These are phyloP conservation scores for Solanum clarkiae DNA, from an alignment of 257 asterid genomes.

Conservation along the genomic window DNA sequence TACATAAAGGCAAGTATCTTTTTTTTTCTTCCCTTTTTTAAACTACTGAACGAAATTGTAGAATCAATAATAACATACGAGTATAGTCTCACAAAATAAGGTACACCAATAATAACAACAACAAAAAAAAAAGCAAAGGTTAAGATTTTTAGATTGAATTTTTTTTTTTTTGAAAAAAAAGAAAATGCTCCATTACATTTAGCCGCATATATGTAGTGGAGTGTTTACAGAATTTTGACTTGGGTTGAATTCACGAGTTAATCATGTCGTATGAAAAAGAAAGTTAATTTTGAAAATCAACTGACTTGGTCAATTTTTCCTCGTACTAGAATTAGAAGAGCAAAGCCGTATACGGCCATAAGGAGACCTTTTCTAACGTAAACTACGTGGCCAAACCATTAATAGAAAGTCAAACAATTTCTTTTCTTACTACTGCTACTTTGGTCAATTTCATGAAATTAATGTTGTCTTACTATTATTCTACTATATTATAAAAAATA, in stretches of 20 bases:
- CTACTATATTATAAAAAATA: background rate
- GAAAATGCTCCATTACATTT: background rate
- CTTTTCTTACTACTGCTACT: background rate
- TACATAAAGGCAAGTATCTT: background rate
- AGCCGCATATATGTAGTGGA: background rate
- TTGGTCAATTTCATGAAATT: background rate
- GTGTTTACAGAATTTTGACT: background rate
- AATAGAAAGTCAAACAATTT: background rate
- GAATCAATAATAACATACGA: background rate
- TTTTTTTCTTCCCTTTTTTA: background rate
- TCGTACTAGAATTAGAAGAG: background rate
- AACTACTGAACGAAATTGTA: background rate
- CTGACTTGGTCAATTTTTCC: background rate
- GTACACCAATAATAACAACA: no score
- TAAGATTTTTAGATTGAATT: background rate
- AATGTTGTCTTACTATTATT: no score
- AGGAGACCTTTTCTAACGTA: background rate
- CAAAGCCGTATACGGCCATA: background rate
- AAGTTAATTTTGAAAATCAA: background rate
- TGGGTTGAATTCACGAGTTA: background rate
- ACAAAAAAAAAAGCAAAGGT: background rate
- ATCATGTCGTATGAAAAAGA: no score
- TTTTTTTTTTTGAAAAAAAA: background rate
- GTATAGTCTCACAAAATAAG: background rate
- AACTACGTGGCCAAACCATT: background rate